Base-by-base conservation (phyloP, 768 basidiomycete species). In the Termitomyces sp. region DNA sequence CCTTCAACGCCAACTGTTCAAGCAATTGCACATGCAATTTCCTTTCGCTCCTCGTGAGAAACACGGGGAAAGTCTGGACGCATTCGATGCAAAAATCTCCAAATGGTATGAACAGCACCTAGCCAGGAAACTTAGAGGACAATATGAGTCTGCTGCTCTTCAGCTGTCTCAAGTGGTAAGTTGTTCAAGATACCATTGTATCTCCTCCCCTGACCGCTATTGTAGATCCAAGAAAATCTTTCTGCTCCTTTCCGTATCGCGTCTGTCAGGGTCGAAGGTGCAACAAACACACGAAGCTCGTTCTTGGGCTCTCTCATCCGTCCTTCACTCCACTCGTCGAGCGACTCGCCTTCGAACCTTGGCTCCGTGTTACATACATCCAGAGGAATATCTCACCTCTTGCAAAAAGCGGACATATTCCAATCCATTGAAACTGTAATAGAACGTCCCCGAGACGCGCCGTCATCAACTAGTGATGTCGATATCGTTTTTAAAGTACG, bases 281-380 rank as follows among this genome's bases (percentile, higher is more conserved):
- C 92, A 1, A 70, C 73, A 3, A 72, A 79, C 32, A 97, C 95
- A 0, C 83, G 95, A 16, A 74, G 82, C 33, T 83, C 89, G 0
- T 98, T 98, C 76, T 82, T 99, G 36, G 80, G 76, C n/a, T 88
- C 81, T 55, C 76, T 98, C 63, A 80, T 97, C 55, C 76, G 83
- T 8, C 94, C 95, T 0, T 71, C 91, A 54, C 65, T 80, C 54
- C 50, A 62, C 59, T 30, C 38, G 26, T 23, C 60, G 63, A 20
- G 67, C 58, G 63, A 46, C 61, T 62, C 56, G 50, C 63, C 41
- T 41, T 66, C 70, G 52, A 76, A 81, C 43, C 78, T 98, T 8
- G 84, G 84, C 54, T 76, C 85, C 23, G 85, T 91, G 4, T 75
- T 98, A 6, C 81, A 86, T 52, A 82, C 88, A 5, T 85, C 92